A percentile compares a stretch with the other conserved stretches of the same genome.
Conservation (phyloP, 129 eudicot species). For the Ambrosia artemisiifolia region DNA sequence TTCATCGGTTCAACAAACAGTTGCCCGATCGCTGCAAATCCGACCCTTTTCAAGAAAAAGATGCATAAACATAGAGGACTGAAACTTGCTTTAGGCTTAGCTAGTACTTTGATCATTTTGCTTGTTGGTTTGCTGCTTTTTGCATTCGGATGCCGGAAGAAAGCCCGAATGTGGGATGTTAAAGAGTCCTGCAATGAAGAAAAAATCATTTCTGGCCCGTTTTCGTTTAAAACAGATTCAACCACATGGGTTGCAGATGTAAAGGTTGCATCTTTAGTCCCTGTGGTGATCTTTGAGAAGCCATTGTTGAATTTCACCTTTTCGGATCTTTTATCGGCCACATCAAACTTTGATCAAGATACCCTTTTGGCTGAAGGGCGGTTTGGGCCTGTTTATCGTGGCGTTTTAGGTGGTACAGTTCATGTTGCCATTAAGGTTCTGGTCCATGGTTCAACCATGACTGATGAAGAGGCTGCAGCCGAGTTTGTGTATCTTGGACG, state of each 20-base stretch:
- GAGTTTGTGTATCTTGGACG: slow-evolving; percentile 70
- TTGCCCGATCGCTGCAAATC: slow-evolving; percentile 83
- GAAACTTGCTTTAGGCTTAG: slow-evolving; percentile 59
- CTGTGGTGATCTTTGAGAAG: slow-evolving; percentile 79
- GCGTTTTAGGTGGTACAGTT: slow-evolving; percentile 58
- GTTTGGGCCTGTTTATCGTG: slow-evolving; percentile 74
- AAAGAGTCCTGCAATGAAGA: slow-evolving; percentile 57
- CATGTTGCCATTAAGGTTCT: slow-evolving; percentile 74
- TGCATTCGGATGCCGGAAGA: slow-evolving; percentile 61
- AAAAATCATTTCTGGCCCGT: slow-evolving; percentile 63
- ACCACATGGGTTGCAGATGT: slow-evolving; percentile 91
- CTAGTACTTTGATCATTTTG: slow-evolving; percentile 44
- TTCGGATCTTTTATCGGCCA: slow-evolving; percentile 72
- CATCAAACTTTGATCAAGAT: slow-evolving; percentile 63
- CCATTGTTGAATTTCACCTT: slow-evolving; percentile 78
- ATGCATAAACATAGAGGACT: slow-evolving; percentile 46
- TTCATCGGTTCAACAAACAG: slow-evolving; percentile 58
- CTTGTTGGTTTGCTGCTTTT: slow-evolving; percentile 60
- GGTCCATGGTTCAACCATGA: slow-evolving; percentile 72
- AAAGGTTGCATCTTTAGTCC: slow-evolving; percentile 64
- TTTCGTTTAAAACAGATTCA: slow-evolving; percentile 78
- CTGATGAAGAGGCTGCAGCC: slow-evolving; percentile 72
- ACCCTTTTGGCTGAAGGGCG: slow-evolving; percentile 76
- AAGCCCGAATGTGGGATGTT: slow-evolving; percentile 58
- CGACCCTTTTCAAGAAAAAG: slow-evolving; percentile 43